phyloP scores from a whole-genome alignment of 2,329 filamentous ascomycete genomes.

The Xylariaceae sp. region DNA sequence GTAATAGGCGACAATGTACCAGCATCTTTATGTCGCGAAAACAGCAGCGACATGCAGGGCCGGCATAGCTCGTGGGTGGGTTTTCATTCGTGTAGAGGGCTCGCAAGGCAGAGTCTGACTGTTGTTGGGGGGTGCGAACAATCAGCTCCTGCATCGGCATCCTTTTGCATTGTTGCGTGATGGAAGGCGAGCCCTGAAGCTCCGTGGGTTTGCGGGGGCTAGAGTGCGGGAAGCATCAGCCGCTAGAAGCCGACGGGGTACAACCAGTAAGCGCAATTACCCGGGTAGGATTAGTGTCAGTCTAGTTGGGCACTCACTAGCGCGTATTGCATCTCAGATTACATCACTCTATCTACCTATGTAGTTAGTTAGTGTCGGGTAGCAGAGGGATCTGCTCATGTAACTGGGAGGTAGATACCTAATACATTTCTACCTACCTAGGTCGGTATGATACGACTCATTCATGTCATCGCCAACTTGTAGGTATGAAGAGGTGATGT shows the following conservation, averaged over 20 bases:
- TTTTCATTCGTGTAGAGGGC: not conserved
- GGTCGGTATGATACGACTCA: not conserved
- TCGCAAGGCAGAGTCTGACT: not conserved
- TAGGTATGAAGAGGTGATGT: no score
- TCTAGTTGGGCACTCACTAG: no score
- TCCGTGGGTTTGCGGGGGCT: constrained; percentile 4
- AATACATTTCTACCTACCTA: not conserved
- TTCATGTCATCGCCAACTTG: no score
- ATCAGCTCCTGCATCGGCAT: constrained; percentile 16
- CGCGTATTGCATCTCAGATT: no score
- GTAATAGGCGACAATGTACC: not conserved
- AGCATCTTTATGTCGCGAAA: not conserved
- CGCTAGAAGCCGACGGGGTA: constrained; percentile 10
- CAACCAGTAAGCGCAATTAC: not conserved
- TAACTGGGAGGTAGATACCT: no score
- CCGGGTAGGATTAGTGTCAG: no score
- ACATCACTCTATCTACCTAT: not conserved
- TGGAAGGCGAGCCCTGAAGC: not conserved
- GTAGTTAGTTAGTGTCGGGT: not conserved
- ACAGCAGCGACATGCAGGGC: not conserved
- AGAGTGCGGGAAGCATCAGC: not conserved
- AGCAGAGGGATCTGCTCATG: no score
- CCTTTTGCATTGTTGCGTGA: not conserved
- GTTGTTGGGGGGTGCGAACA: not conserved
- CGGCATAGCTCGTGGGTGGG: not conserved